phyloP scores from a whole-genome alignment of 257 asterid species.

The Salvia rosmarinus region DNA sequence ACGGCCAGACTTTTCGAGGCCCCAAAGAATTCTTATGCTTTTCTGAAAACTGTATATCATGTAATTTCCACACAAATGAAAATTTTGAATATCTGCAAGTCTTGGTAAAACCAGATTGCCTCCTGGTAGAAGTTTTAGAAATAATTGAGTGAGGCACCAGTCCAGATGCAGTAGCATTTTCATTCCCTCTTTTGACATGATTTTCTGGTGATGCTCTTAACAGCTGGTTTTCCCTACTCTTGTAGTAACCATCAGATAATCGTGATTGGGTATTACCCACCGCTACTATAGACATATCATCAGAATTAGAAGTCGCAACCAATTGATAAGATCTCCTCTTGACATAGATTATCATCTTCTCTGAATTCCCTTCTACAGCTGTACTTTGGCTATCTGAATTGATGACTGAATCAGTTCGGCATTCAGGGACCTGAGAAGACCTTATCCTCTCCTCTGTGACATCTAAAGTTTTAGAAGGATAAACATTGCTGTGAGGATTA shows the following conservation, averaged over 20 bases:
- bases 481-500: slow-evolving; percentile 41
- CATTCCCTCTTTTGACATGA: slow-evolving; percentile 44
- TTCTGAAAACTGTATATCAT: slow-evolving; percentile 50
- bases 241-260: slow-evolving; percentile 72
- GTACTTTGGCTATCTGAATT: slow-evolving; percentile 48
- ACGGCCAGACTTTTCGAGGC: slow-evolving; percentile 57
- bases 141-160: slow-evolving; percentile 42
- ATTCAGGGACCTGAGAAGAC: slow-evolving; percentile 44
- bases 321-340: slow-evolving; percentile 80
- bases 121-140: slow-evolving; percentile 44
- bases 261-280: slow-evolving; percentile 47
- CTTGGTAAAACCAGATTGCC: slow-evolving; percentile 56
- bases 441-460: slow-evolving; percentile 41
- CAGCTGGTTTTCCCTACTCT: slow-evolving; percentile 85
- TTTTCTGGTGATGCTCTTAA: slow-evolving; percentile 65
- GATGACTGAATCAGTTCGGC: slow-evolving; percentile 46
- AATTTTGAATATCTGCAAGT: slow-evolving; percentile 47
- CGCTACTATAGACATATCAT: slow-evolving; percentile 34
- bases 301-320: slow-evolving; percentile 68
- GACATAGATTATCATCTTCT: slow-evolving; percentile 58
- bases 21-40: slow-evolving; percentile 46
- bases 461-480: slow-evolving; percentile 36
- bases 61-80: slow-evolving; percentile 79
- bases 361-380: slow-evolving; percentile 46
- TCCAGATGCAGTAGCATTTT: slow-evolving; percentile 32